Evolutionary conservation across 2,329 filamentous ascomycete genomes (phyloP), one percentile per base, ranked within the genome.

Genomic region (Apiospora koreana): DNA sequence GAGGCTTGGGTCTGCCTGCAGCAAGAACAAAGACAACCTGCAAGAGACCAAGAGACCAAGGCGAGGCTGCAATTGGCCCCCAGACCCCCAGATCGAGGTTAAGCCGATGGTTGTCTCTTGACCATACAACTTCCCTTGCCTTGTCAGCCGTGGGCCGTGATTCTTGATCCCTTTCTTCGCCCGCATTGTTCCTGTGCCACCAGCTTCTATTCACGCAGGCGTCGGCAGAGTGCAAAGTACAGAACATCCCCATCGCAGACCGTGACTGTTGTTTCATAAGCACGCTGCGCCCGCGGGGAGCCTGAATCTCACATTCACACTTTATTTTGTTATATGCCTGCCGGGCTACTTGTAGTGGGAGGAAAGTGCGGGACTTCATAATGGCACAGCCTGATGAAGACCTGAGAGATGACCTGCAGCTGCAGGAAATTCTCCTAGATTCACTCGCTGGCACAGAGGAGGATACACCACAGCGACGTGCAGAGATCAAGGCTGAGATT

Each of bases 331-430:
- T 62, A 21, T 38, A 38, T 62, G 31, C 21, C 54, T n/a, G 21
- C n/a, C 18, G 3, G 43, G 18, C 31, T 23, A 62, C 18, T 62
- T 21, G 31, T 38, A 38, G 31, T 12, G 6, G 4, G 28, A 62
- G 54, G 54, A 38, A n/a, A 18, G 35, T 6, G 31, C n/a, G 12
- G 31, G 18, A 35, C 31, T 9, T 62, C 54, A 70, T 12, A 35
- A 73, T 73, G 71, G 69, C 69, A 45, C 67, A 65, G 43, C 50
- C 67, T 58, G 65, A 69, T 41, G 69, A 50, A 21, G 71, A 72
- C 5, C 35, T 73, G 16, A 9, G 42, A 5, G 67, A 69, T 16
- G 69, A 71, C 25, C 46, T 73, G 31, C 25, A 64, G 7, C 10
- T 74, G 18, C 67, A 71, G 41, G 31, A 71, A 46, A 71, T 71